Conservation (phyloP, 345 rosid genomes). For the Salix suchowensis region DNA sequence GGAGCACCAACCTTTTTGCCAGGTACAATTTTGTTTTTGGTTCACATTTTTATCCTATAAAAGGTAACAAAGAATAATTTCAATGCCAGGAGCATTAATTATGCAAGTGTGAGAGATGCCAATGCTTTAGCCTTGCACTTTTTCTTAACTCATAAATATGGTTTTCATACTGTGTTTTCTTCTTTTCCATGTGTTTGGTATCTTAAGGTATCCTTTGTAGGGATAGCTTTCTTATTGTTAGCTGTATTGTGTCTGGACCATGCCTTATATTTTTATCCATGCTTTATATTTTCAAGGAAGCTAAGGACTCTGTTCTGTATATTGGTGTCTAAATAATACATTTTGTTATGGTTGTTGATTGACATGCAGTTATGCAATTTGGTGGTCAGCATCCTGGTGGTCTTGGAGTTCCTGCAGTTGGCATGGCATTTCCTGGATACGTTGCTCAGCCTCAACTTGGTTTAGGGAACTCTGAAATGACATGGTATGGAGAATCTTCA, state of each 20-base stretch:
- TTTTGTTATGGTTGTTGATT: slow-evolving; percentile 10
- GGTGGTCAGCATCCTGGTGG: slow-evolving; percentile 89
- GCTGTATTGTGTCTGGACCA: background rate
- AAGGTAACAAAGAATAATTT: background rate
- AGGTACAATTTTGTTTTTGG: slow-evolving; percentile 34
- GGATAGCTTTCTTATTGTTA: background rate
- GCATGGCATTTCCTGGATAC: slow-evolving; percentile 96
- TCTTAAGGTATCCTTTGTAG: background rate
- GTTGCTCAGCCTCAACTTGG: slow-evolving; percentile 82
- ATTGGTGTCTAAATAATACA: background rate
- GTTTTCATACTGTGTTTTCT: background rate
- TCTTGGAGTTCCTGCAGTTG: slow-evolving; percentile 79
- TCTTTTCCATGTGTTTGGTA: background rate
- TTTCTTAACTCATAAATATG: background rate
- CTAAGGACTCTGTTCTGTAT: background rate
- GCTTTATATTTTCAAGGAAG: background rate
- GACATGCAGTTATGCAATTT: slow-evolving; percentile 74
- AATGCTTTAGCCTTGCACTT: background rate
- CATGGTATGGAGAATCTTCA: slow-evolving; percentile 53
- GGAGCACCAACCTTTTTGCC: slow-evolving; percentile 58
- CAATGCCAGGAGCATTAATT: background rate
- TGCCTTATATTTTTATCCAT: background rate
- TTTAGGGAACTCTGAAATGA: slow-evolving; percentile 83
- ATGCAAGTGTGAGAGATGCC: background rate
- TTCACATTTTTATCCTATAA: background rate